These are phyloP conservation scores for Mortierella sp. DNA, from an alignment of 371 early-diverging fungal species.

Conservation along the genomic window DNA sequence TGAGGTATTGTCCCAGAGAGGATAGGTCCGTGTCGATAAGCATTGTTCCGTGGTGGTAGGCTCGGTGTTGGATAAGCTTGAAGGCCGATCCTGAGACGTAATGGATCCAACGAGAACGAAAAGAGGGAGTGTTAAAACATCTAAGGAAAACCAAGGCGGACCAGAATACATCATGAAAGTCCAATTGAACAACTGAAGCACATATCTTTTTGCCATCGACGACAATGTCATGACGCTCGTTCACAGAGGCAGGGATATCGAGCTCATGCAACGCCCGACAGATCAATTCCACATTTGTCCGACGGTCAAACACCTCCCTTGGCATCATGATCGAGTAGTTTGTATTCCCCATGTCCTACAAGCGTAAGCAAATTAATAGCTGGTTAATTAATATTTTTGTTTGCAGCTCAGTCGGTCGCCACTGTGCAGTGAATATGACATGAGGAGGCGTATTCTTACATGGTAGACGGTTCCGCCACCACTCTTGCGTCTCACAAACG, in stretches of 20 bases:
- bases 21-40: slow-evolving; percentile 89
- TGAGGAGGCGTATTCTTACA: slow-evolving; percentile 61
- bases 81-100: slow-evolving; percentile 95
- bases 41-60: slow-evolving; percentile 99
- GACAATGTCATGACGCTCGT: slow-evolving; percentile 90
- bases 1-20: slow-evolving; percentile 64
- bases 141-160: neutral
- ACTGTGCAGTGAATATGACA: neutral
- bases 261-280: slow-evolving; percentile 79
- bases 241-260: slow-evolving; percentile 91
- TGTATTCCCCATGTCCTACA: slow-evolving; percentile 94
- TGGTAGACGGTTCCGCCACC: slow-evolving; percentile 99
- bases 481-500: slow-evolving; percentile 89
- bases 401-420: neutral
- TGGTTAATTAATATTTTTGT: neutral
- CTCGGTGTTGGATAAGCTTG: slow-evolving; percentile 84
- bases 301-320: slow-evolving; percentile 83
- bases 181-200: neutral
- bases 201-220: slow-evolving; percentile 80
- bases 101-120: slow-evolving; percentile 7
- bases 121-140: slow-evolving; percentile 18
- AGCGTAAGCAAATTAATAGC: slow-evolving; percentile 27
- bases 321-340: slow-evolving; percentile 96
- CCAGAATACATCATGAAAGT: neutral
- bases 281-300: slow-evolving; percentile 84